Percentiles rank a stretch among this genome's conserved stretches.
These are phyloP conservation scores for Aspergillus clavatus DNA, from an alignment of 2,329 filamentous ascomycete species.

Conservation along the genomic window DNA sequence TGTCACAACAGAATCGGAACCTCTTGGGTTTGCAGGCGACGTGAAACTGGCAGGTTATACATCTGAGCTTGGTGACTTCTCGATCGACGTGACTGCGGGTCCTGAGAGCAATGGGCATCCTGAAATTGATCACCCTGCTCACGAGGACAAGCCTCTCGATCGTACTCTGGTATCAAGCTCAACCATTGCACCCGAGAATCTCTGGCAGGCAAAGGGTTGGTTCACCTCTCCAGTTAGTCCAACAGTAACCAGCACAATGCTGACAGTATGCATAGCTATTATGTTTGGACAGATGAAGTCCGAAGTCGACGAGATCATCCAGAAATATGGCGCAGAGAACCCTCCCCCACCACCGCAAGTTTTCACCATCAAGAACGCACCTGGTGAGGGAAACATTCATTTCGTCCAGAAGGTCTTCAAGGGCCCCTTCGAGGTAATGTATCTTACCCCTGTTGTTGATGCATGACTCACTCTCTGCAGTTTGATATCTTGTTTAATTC, in stretches of 20 bases:
- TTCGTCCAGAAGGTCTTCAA: slow-evolving; percentile 88
- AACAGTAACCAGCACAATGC: not conserved
- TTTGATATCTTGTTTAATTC: slow-evolving; percentile 92
- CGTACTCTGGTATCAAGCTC: slow-evolving; percentile 70
- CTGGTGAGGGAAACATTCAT: slow-evolving; percentile 67
- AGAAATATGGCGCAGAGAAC: slow-evolving; percentile 58
- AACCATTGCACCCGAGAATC: slow-evolving; percentile 58
- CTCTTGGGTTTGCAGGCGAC: slow-evolving; percentile 53
- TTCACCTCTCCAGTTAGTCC: slow-evolving; percentile 3
- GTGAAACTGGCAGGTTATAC: slow-evolving; percentile 69
- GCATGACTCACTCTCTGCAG: slow-evolving; percentile 35
- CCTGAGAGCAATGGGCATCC: slow-evolving; percentile 57
- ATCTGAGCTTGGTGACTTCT: slow-evolving; percentile 70
- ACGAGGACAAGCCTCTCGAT: slow-evolving; percentile 65
- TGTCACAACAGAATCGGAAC: slow-evolving; percentile 48
- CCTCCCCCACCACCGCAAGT: slow-evolving; percentile 79
- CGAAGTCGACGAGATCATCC: slow-evolving; percentile 56
- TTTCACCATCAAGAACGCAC: slow-evolving; percentile 67
- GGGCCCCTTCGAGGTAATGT: slow-evolving; percentile 67
- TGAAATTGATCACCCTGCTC: slow-evolving; percentile 56
- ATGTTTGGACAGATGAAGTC: slow-evolving; percentile 60
- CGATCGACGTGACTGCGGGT: slow-evolving; percentile 70
- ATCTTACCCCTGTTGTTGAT: not conserved
- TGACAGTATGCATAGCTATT: slow-evolving; percentile 40
- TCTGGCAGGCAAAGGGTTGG: slow-evolving; percentile 78